Evolutionary conservation across 2,329 filamentous ascomycete genomes (phyloP).

Genomic region (Aspergillus sp.): DNA sequence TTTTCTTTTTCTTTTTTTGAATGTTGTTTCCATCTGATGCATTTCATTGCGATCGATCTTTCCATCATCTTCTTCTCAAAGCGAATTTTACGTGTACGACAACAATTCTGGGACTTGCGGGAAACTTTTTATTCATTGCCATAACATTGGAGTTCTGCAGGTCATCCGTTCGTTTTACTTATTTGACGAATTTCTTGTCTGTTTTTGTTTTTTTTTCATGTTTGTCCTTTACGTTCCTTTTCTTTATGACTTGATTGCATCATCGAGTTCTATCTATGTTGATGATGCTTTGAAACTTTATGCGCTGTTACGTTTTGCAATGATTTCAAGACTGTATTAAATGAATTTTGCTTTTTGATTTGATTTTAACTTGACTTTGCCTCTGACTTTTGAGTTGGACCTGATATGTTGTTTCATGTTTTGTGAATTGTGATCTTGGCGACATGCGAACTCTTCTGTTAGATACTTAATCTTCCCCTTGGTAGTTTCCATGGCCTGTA

Average conservation of each 20-base stretch:
- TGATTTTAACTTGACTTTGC: not conserved
- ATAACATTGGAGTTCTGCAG: conserved; percentile 19
- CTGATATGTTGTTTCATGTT: not conserved
- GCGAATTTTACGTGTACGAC: conserved; percentile 16
- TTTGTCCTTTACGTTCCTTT: conserved; percentile 9
- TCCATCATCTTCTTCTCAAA: not conserved
- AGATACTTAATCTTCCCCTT: conserved; percentile 6
- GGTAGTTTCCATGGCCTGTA: conserved; percentile 10
- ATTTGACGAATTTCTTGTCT: conserved; percentile 13
- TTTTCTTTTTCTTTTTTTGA: conserved; percentile 5
- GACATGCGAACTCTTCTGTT: conserved; percentile 6
- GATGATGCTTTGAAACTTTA: conserved; percentile 9
- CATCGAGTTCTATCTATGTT: not conserved
- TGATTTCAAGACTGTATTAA: conserved; percentile 12
- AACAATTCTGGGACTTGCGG: conserved; percentile 14
- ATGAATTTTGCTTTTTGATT: conserved; percentile 1
- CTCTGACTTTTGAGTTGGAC: not conserved
- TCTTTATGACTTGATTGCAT: conserved; percentile 1
- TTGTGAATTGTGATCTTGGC: not conserved
- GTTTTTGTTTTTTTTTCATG: not conserved
- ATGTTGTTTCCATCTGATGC: conserved; percentile 9
- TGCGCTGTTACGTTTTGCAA: conserved; percentile 16
- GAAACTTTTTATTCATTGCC: conserved; percentile 4
- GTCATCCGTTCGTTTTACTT: conserved; percentile 19
- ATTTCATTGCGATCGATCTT: conserved; percentile 1